Evolutionary conservation across 2,329 filamentous ascomycete species (phyloP).

Genomic region (Aspergillus aculeatus): DNA sequence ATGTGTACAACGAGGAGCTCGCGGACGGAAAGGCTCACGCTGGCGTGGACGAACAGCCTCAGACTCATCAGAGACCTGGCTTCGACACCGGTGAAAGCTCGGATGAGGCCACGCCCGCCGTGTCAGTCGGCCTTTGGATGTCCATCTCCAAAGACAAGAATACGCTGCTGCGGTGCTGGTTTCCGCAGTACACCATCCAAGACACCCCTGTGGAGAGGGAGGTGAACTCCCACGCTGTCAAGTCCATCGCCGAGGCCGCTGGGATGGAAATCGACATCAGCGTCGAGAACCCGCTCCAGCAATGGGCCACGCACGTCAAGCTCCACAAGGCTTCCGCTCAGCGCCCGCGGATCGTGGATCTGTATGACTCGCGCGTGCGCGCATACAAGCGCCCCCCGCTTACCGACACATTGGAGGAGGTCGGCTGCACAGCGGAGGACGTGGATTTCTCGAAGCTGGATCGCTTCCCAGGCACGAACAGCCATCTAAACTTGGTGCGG

Average conservation of each 20-base stretch:
- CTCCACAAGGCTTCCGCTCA: constrained; percentile 23
- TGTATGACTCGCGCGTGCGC: constrained; percentile 43
- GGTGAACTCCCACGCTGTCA: constrained; percentile 64
- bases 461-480: constrained; percentile 40
- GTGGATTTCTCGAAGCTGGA: constrained; percentile 37
- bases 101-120: constrained; percentile 25
- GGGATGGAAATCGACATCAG: constrained; percentile 69
- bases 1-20: constrained; percentile 87
- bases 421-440: constrained; percentile 28
- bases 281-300: constrained; percentile 58
- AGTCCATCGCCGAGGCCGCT: constrained; percentile 49
- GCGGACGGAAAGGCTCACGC: constrained; percentile 48
- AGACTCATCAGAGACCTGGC: constrained; percentile 16
- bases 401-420: constrained; percentile 33
- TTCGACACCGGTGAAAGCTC: constrained; percentile 24
- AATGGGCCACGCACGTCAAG: constrained; percentile 51
- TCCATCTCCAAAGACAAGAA: constrained; percentile 56
- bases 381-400: constrained; percentile 41
- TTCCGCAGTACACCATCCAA: constrained; percentile 49
- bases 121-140: constrained; percentile 42
- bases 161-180: constrained; percentile 69
- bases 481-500: constrained; percentile 62
- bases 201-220: constrained; percentile 39
- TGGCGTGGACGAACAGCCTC: constrained; percentile 8
- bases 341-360: constrained; percentile 36